These are phyloP conservation scores for Leersia perrieri DNA, from an alignment of 176 grass and related monocot genomes.

Conservation along the genomic window DNA sequence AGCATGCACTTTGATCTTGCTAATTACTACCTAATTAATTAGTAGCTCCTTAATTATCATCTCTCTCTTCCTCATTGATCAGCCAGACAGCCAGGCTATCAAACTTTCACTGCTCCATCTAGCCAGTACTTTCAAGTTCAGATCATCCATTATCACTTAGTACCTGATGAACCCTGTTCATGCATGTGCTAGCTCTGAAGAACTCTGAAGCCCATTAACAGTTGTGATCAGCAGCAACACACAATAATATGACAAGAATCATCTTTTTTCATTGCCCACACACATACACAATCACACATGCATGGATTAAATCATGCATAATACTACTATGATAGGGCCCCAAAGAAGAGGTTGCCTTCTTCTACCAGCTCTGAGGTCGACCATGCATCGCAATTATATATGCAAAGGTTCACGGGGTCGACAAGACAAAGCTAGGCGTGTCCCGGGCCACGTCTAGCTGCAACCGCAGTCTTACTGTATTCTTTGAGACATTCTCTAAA, in stretches of 20 bases:
- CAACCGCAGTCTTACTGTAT: background rate
- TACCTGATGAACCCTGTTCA: background rate
- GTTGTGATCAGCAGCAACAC: background rate
- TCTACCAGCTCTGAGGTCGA: background rate
- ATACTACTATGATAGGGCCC: background rate
- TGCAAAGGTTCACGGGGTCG: background rate
- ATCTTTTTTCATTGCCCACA: constrained; percentile 17
- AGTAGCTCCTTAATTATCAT: background rate
- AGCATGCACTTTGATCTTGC: too few species aligned
- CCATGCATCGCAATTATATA: background rate
- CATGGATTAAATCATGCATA: background rate
- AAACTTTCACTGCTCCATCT: background rate
- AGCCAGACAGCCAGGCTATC: background rate
- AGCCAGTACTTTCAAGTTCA: background rate
- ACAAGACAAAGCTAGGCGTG: too few species aligned
- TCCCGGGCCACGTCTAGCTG: background rate
- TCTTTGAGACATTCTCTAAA: background rate
- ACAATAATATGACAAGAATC: constrained; percentile 12
- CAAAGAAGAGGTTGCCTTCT: background rate
- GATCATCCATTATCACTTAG: too few species aligned
- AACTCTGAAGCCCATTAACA: background rate
- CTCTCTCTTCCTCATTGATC: background rate
- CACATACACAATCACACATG: background rate
- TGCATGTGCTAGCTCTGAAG: constrained; percentile 6
- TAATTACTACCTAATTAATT: too few species aligned